A percentile compares a stretch with the other conserved stretches of the same genome.
These are phyloP conservation scores for Delphinella strobiligena DNA, from an alignment of 2,329 filamentous ascomycete species.

Conservation along the genomic window DNA sequence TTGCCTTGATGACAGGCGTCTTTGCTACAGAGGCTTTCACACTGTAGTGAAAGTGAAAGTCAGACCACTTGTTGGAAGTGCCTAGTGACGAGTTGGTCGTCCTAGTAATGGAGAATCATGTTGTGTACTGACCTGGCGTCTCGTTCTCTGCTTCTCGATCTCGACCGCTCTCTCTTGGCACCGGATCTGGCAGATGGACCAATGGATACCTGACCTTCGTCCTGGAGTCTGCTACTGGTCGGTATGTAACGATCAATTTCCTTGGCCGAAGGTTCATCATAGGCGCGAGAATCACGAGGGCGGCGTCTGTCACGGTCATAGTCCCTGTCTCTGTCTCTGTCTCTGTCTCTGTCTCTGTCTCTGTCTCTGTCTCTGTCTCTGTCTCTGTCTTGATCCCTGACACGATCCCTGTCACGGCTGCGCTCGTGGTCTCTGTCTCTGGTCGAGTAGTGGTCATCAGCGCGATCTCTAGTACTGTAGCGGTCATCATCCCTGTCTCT, in stretches of 20 bases:
- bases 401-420: slow-evolving; percentile 25
- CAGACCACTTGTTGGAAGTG: too few species aligned
- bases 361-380: slow-evolving; percentile 19
- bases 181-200: neutral
- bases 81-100: too few species aligned
- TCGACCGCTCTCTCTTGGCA: neutral
- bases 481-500: slow-evolving; percentile 9
- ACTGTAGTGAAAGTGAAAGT: too few species aligned
- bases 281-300: slow-evolving; percentile 15
- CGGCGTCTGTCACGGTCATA: slow-evolving; percentile 11
- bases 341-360: slow-evolving; percentile 21
- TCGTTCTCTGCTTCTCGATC: neutral
- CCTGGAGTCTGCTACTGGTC: slow-evolving; percentile 14
- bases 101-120: neutral
- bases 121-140: neutral
- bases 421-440: slow-evolving; percentile 9
- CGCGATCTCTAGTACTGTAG: slow-evolving; percentile 6
- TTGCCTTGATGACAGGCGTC: too few species aligned
- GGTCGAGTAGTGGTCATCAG: too few species aligned
- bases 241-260: slow-evolving; percentile 29
- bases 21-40: neutral
- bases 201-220: neutral
- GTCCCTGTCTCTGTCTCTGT: slow-evolving; percentile 16
- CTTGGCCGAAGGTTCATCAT: slow-evolving; percentile 18
- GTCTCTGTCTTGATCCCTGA: slow-evolving; percentile 16